Percentiles rank a stretch among this genome's conserved stretches.
Evolutionary conservation across 148 eudicot genomes (phyloP).

Genomic region (Rhododendron henanense): DNA sequence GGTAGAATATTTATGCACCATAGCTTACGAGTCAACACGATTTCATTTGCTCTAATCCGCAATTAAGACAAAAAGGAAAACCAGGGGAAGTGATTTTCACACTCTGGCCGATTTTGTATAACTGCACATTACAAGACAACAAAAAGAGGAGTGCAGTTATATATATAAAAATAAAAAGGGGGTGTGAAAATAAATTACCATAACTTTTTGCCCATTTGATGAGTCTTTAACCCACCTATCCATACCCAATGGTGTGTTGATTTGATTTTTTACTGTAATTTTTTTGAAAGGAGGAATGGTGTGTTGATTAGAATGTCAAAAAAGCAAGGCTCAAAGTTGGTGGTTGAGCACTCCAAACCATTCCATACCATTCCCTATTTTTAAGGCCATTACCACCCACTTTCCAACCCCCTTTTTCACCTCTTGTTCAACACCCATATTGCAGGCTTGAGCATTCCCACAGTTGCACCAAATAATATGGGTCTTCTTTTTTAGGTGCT

Average conservation of each 20-base stretch:
- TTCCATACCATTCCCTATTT: constrained; percentile 8
- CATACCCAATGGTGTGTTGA: neutral
- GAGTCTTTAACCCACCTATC: neutral
- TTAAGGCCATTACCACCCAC: constrained; percentile 15
- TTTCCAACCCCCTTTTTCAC: neutral
- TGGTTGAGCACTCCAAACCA: constrained; percentile 17
- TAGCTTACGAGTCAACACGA: neutral
- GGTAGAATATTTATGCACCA: neutral
- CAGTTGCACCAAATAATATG: neutral
- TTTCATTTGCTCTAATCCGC: neutral
- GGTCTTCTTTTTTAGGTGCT: constrained; percentile 13
- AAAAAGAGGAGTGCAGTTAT: neutral
- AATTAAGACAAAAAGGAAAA: neutral
- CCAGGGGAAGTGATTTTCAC: neutral
- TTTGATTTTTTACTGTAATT: neutral
- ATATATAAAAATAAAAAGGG: no score
- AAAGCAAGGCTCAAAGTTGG: constrained; percentile 1
- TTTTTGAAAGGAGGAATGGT: neutral
- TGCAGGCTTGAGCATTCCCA: neutral
- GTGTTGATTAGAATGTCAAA: constrained; percentile 4
- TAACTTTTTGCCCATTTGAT: neutral
- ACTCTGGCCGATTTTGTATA: no score
- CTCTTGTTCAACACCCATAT: constrained; percentile 3
- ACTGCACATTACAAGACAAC: no score
- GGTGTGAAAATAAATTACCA: neutral